phyloP scores from a whole-genome alignment of 108 stramenopile genomes.

The Phaeodactylum tricornutum region DNA sequence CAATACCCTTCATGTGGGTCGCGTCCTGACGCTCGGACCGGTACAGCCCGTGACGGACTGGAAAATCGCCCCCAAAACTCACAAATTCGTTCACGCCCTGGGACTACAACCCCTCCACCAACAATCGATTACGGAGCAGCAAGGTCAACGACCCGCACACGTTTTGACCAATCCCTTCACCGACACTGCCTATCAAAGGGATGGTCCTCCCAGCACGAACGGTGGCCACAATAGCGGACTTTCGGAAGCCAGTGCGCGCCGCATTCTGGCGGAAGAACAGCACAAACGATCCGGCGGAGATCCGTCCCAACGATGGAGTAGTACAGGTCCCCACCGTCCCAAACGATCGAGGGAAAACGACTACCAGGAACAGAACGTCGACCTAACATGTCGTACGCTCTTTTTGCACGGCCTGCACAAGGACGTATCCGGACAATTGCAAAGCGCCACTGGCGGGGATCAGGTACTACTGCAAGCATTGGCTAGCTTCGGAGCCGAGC shows the following conservation, averaged over 20 bases:
- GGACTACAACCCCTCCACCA: conserved; percentile 55
- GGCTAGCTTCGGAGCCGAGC: conserved; percentile 27
- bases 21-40: conserved; percentile 59
- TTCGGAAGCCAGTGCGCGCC: conserved; percentile 49
- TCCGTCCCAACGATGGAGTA: conserved; percentile 29
- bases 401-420: conserved; percentile 74
- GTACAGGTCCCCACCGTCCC: background rate
- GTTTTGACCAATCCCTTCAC: conserved; percentile 55
- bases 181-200: conserved; percentile 25
- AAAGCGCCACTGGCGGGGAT: conserved; percentile 19
- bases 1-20: conserved; percentile 35
- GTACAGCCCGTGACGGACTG: conserved; percentile 25
- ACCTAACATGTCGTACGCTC: conserved; percentile 48
- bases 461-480: conserved; percentile 47
- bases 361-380: conserved; percentile 25
- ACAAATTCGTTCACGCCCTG: conserved; percentile 81
- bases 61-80: conserved; percentile 34
- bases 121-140: conserved; percentile 24
- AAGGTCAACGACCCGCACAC: conserved; percentile 17
- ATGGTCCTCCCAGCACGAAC: background rate
- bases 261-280: conserved; percentile 33
- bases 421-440: conserved; percentile 51
- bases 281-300: conserved; percentile 1
- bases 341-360: conserved; percentile 10
- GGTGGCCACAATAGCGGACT: conserved; percentile 17